These are phyloP conservation scores for Petunia axillaris DNA, from an alignment of 257 asterid species.

Conservation along the genomic window DNA sequence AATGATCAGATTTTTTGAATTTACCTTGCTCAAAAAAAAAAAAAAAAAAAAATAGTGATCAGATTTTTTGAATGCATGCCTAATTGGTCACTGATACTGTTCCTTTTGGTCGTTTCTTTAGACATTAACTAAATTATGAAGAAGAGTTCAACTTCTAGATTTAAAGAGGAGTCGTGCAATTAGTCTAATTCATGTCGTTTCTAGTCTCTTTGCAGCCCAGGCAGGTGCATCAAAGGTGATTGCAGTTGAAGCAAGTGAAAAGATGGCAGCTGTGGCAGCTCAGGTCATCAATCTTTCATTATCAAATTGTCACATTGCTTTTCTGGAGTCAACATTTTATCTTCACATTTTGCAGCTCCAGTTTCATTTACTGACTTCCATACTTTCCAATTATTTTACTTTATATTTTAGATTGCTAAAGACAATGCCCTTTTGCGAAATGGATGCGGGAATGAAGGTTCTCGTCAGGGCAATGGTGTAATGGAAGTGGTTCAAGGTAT, in stretches of 20 bases:
- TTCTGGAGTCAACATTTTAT: not conserved
- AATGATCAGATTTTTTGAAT: no score
- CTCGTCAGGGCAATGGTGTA: conserved; percentile 43
- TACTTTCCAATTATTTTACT: not conserved
- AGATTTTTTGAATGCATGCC: not conserved
- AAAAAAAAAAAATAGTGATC: not conserved
- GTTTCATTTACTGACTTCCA: conserved; percentile 21
- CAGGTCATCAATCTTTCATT: conserved; percentile 51
- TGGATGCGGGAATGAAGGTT: conserved; percentile 35
- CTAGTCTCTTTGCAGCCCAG: conserved; percentile 95
- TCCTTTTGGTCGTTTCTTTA: conserved; percentile 13
- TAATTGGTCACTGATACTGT: conserved; percentile 5
- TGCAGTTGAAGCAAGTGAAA: conserved; percentile 90
- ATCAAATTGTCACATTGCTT: conserved; percentile 17
- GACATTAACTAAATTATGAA: not conserved
- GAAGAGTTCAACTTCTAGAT: conserved; percentile 9
- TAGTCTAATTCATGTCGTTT: conserved; percentile 30
- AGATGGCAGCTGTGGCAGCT: conserved; percentile 92
- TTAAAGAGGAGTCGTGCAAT: not conserved
- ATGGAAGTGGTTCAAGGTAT: conserved; percentile 82
- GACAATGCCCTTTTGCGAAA: conserved; percentile 59
- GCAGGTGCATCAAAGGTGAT: conserved; percentile 89
- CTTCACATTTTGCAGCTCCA: not conserved
- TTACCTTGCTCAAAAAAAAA: no score
- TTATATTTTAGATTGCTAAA: conserved; percentile 64